phyloP scores from a whole-genome alignment of 768 basidiomycete genomes.

The Termitomyces sp. region DNA sequence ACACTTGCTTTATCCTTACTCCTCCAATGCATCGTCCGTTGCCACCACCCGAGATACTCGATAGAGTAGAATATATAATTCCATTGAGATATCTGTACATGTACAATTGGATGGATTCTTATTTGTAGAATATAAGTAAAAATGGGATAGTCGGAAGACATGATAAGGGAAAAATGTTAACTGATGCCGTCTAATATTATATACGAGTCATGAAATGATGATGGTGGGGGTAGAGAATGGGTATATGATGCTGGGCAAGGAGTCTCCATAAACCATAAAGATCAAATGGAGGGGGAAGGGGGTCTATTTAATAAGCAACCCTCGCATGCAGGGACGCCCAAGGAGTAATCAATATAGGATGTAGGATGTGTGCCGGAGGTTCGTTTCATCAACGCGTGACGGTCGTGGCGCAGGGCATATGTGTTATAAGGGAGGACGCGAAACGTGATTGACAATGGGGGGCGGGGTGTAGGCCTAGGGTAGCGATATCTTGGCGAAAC shows the following conservation, averaged over 20 bases:
- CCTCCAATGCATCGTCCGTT: neutral
- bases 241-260: neutral
- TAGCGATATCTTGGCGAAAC: neutral
- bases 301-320: conserved; percentile 2
- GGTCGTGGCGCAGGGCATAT: conserved; percentile 3
- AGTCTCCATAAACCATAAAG: neutral
- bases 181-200: conserved; percentile 5
- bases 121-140: neutral
- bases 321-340: conserved; percentile 1
- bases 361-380: neutral
- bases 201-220: conserved; percentile 3
- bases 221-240: neutral
- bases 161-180: neutral
- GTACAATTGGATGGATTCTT: conserved; percentile 5
- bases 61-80: neutral
- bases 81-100: conserved; percentile 2
- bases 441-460: neutral
- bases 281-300: neutral
- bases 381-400: conserved; percentile 1
- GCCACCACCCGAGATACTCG: neutral
- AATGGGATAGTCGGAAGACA: neutral
- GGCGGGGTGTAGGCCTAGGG: neutral
- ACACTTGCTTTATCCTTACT: neutral
- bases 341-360: conserved; percentile 1
- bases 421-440: neutral